These are phyloP conservation scores for Parascedosporium putredinis DNA, from an alignment of 2,329 filamentous ascomycete genomes.

Conservation along the genomic window DNA sequence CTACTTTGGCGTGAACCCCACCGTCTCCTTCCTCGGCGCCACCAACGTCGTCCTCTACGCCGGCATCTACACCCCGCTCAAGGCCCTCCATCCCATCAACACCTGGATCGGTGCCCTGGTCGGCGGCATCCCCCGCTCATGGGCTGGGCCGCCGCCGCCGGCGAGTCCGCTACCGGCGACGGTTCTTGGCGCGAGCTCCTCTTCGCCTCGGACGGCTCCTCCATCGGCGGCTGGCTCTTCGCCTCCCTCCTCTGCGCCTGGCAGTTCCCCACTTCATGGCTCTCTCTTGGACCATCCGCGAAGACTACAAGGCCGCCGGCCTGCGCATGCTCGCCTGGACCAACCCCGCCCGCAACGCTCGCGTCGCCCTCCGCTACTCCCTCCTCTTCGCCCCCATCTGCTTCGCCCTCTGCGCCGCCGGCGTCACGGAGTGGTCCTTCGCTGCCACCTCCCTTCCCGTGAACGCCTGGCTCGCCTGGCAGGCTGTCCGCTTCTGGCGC, in stretches of 20 bases:
- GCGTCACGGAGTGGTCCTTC: constrained; percentile 80
- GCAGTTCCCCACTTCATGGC: constrained; percentile 99
- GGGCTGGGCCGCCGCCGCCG: constrained; percentile 94
- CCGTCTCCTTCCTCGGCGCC: constrained; percentile 74
- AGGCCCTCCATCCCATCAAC: constrained; percentile 75
- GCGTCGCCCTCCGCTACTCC: constrained; percentile 82
- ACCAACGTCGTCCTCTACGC: constrained; percentile 85
- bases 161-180: constrained; percentile 68
- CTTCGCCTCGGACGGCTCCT: constrained; percentile 51
- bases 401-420: constrained; percentile 63
- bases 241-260: constrained; percentile 80
- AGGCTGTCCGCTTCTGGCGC: constrained; percentile 75
- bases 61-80: constrained; percentile 84
- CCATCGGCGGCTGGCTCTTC: constrained; percentile 76
- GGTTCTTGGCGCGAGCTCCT: constrained; percentile 71
- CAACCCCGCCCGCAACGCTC: constrained; percentile 72
- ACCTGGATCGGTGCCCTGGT: constrained; percentile 94
- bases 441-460: constrained; percentile 68
- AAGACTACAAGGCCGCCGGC: constrained; percentile 71
- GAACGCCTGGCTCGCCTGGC: constrained; percentile 74
- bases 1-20: constrained; percentile 88
- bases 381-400: constrained; percentile 81
- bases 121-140: constrained; percentile 92
- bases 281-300: constrained; percentile 74
- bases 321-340: constrained; percentile 73